Evolutionary conservation across 2,329 filamentous ascomycete species (phyloP).

Genomic region (Emericellopsis cladophorae): DNA sequence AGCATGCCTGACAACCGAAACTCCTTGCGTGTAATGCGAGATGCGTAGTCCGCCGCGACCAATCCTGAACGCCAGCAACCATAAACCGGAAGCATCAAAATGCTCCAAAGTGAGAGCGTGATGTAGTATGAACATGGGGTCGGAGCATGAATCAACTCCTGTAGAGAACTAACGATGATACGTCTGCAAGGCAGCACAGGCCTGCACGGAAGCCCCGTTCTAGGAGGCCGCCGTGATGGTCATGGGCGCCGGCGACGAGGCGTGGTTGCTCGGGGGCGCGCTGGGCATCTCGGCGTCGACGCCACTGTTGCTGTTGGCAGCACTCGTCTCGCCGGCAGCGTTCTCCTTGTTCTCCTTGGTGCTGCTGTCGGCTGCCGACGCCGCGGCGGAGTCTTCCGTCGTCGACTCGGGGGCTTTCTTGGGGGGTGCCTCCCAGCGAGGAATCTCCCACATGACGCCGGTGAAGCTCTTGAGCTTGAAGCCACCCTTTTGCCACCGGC

Average conservation of each 20-base stretch:
- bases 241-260: slow-evolving; percentile 37
- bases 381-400: slow-evolving; percentile 30
- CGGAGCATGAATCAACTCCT: too few species aligned
- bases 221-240: slow-evolving; percentile 32
- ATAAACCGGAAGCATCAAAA: too few species aligned
- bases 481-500: slow-evolving; percentile 76
- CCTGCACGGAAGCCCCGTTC: not conserved
- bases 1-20: too few species aligned
- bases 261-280: slow-evolving; percentile 31
- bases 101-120: too few species aligned
- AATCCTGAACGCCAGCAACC: too few species aligned
- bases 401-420: slow-evolving; percentile 34
- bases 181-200: too few species aligned
- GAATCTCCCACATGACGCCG: slow-evolving; percentile 68
- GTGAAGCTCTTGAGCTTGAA: slow-evolving; percentile 89
- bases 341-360: slow-evolving; percentile 53
- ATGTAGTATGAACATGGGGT: too few species aligned
- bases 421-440: slow-evolving; percentile 69
- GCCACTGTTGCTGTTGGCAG: slow-evolving; percentile 27
- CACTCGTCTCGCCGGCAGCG: slow-evolving; percentile 27
- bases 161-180: too few species aligned
- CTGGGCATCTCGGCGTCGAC: slow-evolving; percentile 41
- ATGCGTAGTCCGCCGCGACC: too few species aligned
- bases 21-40: too few species aligned
- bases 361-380: slow-evolving; percentile 31